These are phyloP conservation scores for Senna siamea DNA, from an alignment of 306 rosid species.

Conservation along the genomic window DNA sequence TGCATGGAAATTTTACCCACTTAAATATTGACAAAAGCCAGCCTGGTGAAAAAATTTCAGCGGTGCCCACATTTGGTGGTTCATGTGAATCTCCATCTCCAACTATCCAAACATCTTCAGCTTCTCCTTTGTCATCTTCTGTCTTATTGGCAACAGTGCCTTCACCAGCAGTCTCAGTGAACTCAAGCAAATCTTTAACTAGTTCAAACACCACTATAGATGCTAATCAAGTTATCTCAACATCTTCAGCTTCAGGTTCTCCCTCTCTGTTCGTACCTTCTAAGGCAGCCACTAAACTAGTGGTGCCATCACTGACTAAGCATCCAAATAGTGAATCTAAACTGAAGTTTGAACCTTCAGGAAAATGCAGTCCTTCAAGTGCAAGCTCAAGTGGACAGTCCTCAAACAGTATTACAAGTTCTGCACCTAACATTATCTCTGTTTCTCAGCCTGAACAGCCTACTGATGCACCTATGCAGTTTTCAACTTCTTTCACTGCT, in stretches of 20 bases:
- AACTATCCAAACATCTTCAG: slow-evolving; percentile 31
- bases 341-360: slow-evolving; percentile 46
- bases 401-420: slow-evolving; percentile 35
- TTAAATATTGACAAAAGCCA: slow-evolving; percentile 44
- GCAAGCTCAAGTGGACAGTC: slow-evolving; percentile 35
- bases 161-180: slow-evolving; percentile 42
- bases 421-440: slow-evolving; percentile 33
- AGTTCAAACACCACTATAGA: slow-evolving; percentile 41
- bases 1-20: slow-evolving; percentile 36
- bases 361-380: slow-evolving; percentile 32
- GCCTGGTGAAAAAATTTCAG: slow-evolving; percentile 43
- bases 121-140: slow-evolving; percentile 43
- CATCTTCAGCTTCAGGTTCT: slow-evolving; percentile 45
- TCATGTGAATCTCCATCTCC: slow-evolving; percentile 45
- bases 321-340: no score
- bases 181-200: slow-evolving; percentile 43
- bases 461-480: slow-evolving; percentile 49
- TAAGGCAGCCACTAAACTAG: slow-evolving; percentile 43
- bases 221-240: slow-evolving; percentile 37
- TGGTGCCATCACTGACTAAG: slow-evolving; percentile 24
- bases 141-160: slow-evolving; percentile 41
- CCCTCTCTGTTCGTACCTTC: slow-evolving; percentile 38
- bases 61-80: slow-evolving; percentile 41
- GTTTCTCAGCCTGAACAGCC: slow-evolving; percentile 50
- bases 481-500: slow-evolving; percentile 49